Evolutionary conservation across 106 monocot genomes (phyloP).

Genomic region (Alisma plantagoaquatica): DNA sequence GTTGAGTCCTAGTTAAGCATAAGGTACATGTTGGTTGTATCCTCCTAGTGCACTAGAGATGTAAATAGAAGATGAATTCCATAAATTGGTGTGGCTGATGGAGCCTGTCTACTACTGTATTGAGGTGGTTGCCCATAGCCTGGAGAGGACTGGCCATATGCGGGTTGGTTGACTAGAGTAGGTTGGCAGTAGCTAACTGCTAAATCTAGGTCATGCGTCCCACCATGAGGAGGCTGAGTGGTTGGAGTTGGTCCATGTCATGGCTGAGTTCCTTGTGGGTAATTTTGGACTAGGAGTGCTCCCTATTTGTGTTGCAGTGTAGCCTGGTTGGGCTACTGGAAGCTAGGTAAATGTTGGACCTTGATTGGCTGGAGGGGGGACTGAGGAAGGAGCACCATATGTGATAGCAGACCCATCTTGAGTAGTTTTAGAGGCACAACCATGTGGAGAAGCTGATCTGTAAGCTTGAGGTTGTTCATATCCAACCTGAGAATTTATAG

Average conservation of each 20-base stretch:
- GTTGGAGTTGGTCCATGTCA: slow-evolving; percentile 31
- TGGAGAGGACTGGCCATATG: slow-evolving; percentile 20
- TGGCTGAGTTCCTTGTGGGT: slow-evolving; percentile 24
- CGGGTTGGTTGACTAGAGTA: slow-evolving; percentile 1
- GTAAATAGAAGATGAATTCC: slow-evolving; percentile 5
- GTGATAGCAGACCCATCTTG: slow-evolving; percentile 31
- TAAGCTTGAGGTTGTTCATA: slow-evolving; percentile 45
- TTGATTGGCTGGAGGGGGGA: slow-evolving; percentile 22
- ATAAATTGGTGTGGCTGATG: slow-evolving; percentile 7
- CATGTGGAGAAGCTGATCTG: slow-evolving; percentile 20
- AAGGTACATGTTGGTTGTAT: slow-evolving; percentile 29
- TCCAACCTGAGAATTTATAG: slow-evolving; percentile 20
- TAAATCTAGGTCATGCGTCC: slow-evolving; percentile 16
- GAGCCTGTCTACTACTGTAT: slow-evolving; percentile 14
- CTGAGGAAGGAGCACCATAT: slow-evolving; percentile 18
- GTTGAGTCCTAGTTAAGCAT: no score
- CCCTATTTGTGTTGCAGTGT: slow-evolving; percentile 9
- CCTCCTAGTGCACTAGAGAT: slow-evolving; percentile 6
- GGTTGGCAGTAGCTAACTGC: slow-evolving; percentile 20
- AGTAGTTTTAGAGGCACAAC: slow-evolving; percentile 3
- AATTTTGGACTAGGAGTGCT: slow-evolving; percentile 14
- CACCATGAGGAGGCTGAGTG: slow-evolving; percentile 30
- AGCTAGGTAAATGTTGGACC: slow-evolving; percentile 10
- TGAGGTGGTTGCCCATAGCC: slow-evolving; percentile 23
- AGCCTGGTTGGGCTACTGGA: slow-evolving; percentile 16